Evolutionary conservation across 306 rosid genomes (phyloP), one percentile per base, ranked within the genome.

Genomic region (Fagus crenata): DNA sequence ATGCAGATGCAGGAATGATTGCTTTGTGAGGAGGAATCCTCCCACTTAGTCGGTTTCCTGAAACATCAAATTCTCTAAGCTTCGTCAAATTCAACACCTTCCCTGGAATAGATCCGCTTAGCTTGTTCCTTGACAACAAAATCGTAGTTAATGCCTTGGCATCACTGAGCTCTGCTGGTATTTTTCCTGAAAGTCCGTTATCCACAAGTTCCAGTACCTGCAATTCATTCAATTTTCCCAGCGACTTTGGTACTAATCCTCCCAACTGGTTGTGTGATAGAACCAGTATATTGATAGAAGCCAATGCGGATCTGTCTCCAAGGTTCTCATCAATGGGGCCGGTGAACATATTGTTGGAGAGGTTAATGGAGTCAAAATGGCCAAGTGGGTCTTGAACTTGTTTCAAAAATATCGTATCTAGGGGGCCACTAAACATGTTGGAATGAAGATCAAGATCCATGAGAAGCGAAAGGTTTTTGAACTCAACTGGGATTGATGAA

Each of bases 371-470:
- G 56, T 84, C 82, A 68, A 69, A 87, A 70, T 80, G 84, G 53
- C 90, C 90, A 1, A 89, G 85, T 15, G 93, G 87, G 67, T 78
- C 61, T 65, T 74, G 78, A 0, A 69, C 35, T 46, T 63, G 73
- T 79, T 90, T 90, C 4, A 49, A 73, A 73, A 82, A 71, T n/a
- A 87, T 70, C 4, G 64, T 42, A 58, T 56, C 69, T 1, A 87
- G 13, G 46, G 72, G 35, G 31, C 94, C 90, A 1, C 82, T 76
- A 35, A 90, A 77, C 59, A 61, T 85, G 73, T 90, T 90, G 75
- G 80, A 81, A 58, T 80, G 90, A 49, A 82, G 85, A 80, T 87
- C 89, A 77, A 87, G 85, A 69, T 87, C 90, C 89, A 85, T 82
- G 5, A 87, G 69, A 3, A 82, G 78, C 0, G 81, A 58, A 41